These are phyloP conservation scores for Chaetomium cochliodes DNA, from an alignment of 495 filamentous ascomycete species.

Conservation along the genomic window DNA sequence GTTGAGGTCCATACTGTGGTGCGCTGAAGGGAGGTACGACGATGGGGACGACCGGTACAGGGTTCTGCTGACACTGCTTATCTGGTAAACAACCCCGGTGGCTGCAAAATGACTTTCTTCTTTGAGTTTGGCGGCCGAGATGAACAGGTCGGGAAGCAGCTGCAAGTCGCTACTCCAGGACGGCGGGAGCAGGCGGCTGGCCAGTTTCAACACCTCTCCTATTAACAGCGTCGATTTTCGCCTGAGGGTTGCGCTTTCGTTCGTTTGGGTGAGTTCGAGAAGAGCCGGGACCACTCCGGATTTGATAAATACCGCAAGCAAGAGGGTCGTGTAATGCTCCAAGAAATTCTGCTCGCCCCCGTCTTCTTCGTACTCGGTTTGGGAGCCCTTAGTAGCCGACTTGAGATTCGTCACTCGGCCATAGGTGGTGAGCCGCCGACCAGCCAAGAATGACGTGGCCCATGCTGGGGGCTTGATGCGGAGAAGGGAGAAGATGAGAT, in stretches of 20 bases:
- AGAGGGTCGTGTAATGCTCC: constrained; percentile 88
- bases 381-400: constrained; percentile 44
- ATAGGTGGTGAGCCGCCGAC: constrained; percentile 88
- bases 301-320: constrained; percentile 81
- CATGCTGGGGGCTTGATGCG: constrained; percentile 94
- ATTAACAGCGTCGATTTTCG: constrained; percentile 88
- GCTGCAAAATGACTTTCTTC: constrained; percentile 73
- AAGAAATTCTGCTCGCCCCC: constrained; percentile 75
- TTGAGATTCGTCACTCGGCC: constrained; percentile 88
- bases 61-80: constrained; percentile 94
- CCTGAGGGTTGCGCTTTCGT: constrained; percentile 69
- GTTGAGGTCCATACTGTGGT: constrained; percentile 42
- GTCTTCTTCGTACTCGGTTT: constrained; percentile 61
- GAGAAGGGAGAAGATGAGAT: constrained; percentile 85
- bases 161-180: constrained; percentile 77
- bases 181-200: constrained; percentile 78
- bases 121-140: constrained; percentile 67
- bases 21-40: constrained; percentile 38
- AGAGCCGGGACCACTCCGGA: constrained; percentile 79
- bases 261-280: constrained; percentile 66
- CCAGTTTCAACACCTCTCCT: constrained; percentile 84
- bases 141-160: constrained; percentile 76
- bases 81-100: constrained; percentile 88
- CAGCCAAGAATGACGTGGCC: constrained; percentile 93
- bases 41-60: constrained; percentile 72